Evolutionary conservation across 2,329 filamentous ascomycete genomes (phyloP).

Genomic region (Blastomyces silverae): DNA sequence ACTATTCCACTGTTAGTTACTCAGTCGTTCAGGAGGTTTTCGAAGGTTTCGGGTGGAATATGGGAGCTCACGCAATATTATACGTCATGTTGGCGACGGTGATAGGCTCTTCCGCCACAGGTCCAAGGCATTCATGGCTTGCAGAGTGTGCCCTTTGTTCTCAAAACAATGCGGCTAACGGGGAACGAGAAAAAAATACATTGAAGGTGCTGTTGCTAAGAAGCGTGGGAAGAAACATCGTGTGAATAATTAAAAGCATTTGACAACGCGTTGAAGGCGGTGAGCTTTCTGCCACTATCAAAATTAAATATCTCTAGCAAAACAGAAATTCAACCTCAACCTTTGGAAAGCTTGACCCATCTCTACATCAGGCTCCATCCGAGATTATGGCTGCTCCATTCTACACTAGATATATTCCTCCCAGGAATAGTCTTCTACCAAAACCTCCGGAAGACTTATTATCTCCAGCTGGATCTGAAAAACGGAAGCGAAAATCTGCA

Average conservation of each 20-base stretch:
- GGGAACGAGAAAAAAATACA: background rate
- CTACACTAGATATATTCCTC: conserved; percentile 44
- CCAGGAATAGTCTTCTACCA: conserved; percentile 18
- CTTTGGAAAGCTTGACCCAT: background rate
- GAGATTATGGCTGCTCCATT: conserved; percentile 42
- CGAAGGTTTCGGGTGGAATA: background rate
- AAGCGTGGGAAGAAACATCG: background rate
- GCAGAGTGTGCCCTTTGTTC: background rate
- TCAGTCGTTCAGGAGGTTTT: conserved; percentile 3
- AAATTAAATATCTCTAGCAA: background rate
- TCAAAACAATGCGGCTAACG: background rate
- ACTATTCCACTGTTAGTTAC: conserved; percentile 35
- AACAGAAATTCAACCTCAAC: background rate
- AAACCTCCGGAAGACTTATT: background rate
- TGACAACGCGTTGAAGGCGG: conserved; percentile 19
- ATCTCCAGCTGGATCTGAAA: conserved; percentile 13
- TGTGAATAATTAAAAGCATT: too few species aligned
- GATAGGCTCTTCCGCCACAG: conserved; percentile 19
- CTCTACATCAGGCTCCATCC: background rate
- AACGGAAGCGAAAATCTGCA: conserved; percentile 22
- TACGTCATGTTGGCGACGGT: conserved; percentile 52
- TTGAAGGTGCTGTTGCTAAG: background rate
- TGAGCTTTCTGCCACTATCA: conserved; percentile 16
- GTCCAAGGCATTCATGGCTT: conserved; percentile 17
- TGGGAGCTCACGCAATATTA: conserved; percentile 56